Evolutionary conservation across 169 alveolate genomes (phyloP).

Genomic region (Plasmodium adleri): DNA sequence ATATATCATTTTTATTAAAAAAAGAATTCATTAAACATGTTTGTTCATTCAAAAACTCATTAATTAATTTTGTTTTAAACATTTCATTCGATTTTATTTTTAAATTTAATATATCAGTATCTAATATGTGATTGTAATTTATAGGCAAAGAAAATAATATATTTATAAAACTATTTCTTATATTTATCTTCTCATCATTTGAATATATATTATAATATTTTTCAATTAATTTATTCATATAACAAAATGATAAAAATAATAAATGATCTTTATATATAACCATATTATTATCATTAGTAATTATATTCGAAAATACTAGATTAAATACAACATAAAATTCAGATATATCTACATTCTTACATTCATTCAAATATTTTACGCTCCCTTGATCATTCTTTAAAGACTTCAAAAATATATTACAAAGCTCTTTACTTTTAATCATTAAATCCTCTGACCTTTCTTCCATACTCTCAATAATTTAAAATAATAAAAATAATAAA

Average conservation of each 20-base stretch:
- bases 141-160: constrained; percentile 29
- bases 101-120: constrained; percentile 13
- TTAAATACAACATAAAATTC: constrained; percentile 47
- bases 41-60: constrained; percentile 10
- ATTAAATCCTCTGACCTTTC: neutral
- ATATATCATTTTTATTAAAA: constrained; percentile 7
- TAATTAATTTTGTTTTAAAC: constrained; percentile 10
- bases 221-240: constrained; percentile 44
- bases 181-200: constrained; percentile 27
- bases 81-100: constrained; percentile 32
- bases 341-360: constrained; percentile 27
- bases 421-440: constrained; percentile 41
- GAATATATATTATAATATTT: constrained; percentile 28
- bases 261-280: constrained; percentile 22
- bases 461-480: too few relatives aligned
- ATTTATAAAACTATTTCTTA: constrained; percentile 46
- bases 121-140: constrained; percentile 17
- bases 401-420: constrained; percentile 29
- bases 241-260: constrained; percentile 41
- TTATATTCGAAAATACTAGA: constrained; percentile 26
- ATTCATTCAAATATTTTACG: constrained; percentile 57
- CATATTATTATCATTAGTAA: constrained; percentile 9
- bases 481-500: too few relatives aligned
- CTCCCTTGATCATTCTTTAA: constrained; percentile 32
- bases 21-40: constrained; percentile 5